These are phyloP conservation scores for Mycena chlorophos DNA, from an alignment of 768 basidiomycete genomes.

Conservation along the genomic window DNA sequence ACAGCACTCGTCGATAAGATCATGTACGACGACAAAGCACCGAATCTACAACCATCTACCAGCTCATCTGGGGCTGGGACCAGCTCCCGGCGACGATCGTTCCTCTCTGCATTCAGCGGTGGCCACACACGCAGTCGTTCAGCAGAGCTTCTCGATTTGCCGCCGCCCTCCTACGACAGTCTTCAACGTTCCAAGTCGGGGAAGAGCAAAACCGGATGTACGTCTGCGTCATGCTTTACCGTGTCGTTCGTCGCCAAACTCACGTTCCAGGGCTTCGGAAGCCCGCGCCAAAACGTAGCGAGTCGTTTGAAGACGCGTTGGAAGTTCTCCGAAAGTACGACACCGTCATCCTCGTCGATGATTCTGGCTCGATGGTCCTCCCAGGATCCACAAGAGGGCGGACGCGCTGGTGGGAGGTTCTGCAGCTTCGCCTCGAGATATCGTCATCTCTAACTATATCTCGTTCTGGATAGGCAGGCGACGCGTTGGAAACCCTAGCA, in stretches of 20 bases:
- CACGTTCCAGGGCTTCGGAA: constrained; percentile 8
- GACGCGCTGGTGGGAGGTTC: constrained; percentile 51
- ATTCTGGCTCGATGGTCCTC: constrained; percentile 55
- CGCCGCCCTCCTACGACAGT: constrained; percentile 17
- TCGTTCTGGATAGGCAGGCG: constrained; percentile 37
- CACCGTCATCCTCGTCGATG: constrained; percentile 61
- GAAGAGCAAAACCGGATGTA: constrained; percentile 5
- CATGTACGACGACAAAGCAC: background rate
- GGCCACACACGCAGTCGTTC: constrained; percentile 11
- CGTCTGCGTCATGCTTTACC: constrained; percentile 5
- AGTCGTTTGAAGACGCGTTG: constrained; percentile 31
- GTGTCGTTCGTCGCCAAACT: background rate
- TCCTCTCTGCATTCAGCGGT: constrained; percentile 13
- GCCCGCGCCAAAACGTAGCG: constrained; percentile 9
- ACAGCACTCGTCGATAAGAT: background rate
- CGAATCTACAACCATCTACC: background rate
- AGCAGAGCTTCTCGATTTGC: constrained; percentile 6
- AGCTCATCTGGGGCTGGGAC: background rate
- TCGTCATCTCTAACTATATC: too few relatives aligned
- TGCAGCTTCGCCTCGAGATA: constrained; percentile 1
- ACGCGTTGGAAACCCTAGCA: constrained; percentile 51
- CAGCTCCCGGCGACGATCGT: constrained; percentile 7
- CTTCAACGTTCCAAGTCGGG: background rate
- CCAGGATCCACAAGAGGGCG: constrained; percentile 27
- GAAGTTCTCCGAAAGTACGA: constrained; percentile 48